Percentiles rank a stretch among this genome's conserved stretches.
Evolutionary conservation across 345 rosid genomes (phyloP).

Genomic region (Bruguiera sexangula): DNA sequence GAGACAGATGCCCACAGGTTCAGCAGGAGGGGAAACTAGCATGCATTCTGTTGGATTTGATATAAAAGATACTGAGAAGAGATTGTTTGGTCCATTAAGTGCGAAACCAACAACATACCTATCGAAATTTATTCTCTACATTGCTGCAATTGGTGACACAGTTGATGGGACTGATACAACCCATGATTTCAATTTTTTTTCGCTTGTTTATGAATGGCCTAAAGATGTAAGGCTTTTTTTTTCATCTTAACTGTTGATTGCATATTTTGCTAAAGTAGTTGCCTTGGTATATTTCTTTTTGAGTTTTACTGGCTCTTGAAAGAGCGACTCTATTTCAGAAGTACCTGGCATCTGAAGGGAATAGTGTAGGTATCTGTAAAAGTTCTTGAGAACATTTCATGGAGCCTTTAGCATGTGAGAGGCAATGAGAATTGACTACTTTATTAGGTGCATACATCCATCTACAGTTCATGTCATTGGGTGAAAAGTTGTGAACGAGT

Average conservation of each 20-base stretch:
- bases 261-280: neutral
- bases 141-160: conserved; percentile 97
- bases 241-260: neutral
- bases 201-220: conserved; percentile 93
- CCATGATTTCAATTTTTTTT: conserved; percentile 97
- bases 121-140: conserved; percentile 88
- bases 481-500: too few species aligned
- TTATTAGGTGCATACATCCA: too few species aligned
- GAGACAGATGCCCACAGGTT: conserved; percentile 45
- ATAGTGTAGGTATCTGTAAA: too few species aligned
- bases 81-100: conserved; percentile 68
- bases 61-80: conserved; percentile 69
- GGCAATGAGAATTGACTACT: too few species aligned
- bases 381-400: too few species aligned
- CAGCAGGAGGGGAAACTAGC: conserved; percentile 42
- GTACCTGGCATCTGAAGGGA: too few species aligned
- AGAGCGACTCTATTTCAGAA: too few species aligned
- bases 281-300: neutral
- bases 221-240: conserved; percentile 68
- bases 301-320: neutral
- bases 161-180: conserved; percentile 98
- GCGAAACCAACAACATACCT: conserved; percentile 80
- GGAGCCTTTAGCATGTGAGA: too few species aligned
- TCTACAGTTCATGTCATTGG: too few species aligned
- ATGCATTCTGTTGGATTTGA: conserved; percentile 53